Evolutionary conservation across 306 rosid species (phyloP), one percentile per base, ranked within the genome.

Genomic region (Prunus armeniaca): DNA sequence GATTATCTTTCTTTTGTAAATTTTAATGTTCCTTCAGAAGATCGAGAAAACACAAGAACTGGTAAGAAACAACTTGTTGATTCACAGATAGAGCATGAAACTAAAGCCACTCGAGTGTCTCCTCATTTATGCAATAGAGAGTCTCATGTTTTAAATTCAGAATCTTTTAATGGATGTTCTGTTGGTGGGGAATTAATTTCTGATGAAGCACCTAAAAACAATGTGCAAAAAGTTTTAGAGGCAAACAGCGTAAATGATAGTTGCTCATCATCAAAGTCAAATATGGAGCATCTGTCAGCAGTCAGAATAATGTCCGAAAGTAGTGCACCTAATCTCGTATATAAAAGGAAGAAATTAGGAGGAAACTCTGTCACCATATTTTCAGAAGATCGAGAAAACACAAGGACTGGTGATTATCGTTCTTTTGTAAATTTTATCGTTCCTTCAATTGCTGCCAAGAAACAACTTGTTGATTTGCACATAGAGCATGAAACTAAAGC

Each of bases 201-300:
- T 51, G 83, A 84, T 43, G 82, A 74, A 82, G 78, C 74, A 61
- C 75, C 81, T 68, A 85, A 79, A 73, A 84, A 75, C 67, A 75
- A 30, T 75, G 54, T 47, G 76, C 84, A 76, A 69, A 92, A 82
- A 78, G 64, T 25, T 76, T 69, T 89, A 74, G 96, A 91, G 71
- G 85, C 86, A 78, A 87, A 82, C 77, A 89, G 95, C 72, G 77
- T 83, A 49, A 83, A 91, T 71, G 98, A 89, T 76, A 94, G 96
- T 82, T 94, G 97, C 83, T 94, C 97, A 81, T 84, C 95, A 75
- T 92, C 97, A 72, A 90, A 94, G 90, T 89, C 95, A 75, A 90
- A 82, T 81, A 80, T 84, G 88, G 94, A 83, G 79, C 86, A 79
- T 76, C 74, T 65, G 84, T 83, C 85, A 73, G 43, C 43, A 38